A percentile compares a stretch with the other conserved stretches of the same genome.
Conservation (phyloP, 306 rosid species). For the Mimosa bimucronata region DNA sequence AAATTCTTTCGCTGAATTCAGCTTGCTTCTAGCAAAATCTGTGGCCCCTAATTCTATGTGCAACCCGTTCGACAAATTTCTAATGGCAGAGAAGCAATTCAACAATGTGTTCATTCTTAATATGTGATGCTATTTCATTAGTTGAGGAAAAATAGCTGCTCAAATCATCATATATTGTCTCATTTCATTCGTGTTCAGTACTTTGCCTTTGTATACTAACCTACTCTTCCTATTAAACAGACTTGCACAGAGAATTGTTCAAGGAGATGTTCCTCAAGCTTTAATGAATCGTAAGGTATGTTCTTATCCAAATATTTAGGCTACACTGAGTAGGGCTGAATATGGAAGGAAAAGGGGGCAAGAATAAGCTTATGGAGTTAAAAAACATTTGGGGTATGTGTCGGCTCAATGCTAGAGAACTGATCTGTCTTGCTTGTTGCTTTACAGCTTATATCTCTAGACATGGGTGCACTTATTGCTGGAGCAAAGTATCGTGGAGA, state of each 20-base stretch:
- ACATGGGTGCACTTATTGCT: conserved; percentile 98
- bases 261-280: conserved; percentile 99
- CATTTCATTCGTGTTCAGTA: conserved; percentile 10
- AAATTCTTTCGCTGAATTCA: neutral
- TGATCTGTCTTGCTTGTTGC: conserved; percentile 24
- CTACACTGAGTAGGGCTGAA: conserved; percentile 12
- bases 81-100: conserved; percentile 6
- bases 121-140: conserved; percentile 9
- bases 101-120: conserved; percentile 2
- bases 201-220: conserved; percentile 1
- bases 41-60: conserved; percentile 2
- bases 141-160: neutral
- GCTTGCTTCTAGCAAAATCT: neutral
- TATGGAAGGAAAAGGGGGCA: conserved; percentile 25
- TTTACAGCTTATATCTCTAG: conserved; percentile 94
- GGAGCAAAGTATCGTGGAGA: conserved; percentile 99
- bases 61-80: conserved; percentile 10
- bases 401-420: conserved; percentile 29
- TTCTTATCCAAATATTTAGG: conserved; percentile 34
- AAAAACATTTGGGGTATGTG: conserved; percentile 14
- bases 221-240: conserved; percentile 52
- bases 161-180: conserved; percentile 28
- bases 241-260: conserved; percentile 97
- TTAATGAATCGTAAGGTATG: conserved; percentile 92
- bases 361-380: conserved; percentile 22